Conservation (phyloP, 129 eudicot genomes). For the Apium graveolens region DNA sequence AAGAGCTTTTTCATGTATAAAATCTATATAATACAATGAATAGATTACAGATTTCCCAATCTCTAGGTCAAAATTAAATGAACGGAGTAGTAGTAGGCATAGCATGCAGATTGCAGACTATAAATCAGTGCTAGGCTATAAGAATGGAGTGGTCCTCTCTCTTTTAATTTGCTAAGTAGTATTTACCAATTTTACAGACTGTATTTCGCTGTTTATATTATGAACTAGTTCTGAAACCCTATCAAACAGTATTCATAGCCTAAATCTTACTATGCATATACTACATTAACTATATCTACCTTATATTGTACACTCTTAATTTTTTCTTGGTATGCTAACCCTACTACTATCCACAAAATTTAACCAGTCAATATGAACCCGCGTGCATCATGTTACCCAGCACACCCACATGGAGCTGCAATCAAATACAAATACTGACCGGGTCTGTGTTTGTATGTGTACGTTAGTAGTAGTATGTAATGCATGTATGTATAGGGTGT, state of each 20-base stretch:
- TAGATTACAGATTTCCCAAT: background rate
- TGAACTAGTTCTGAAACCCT: background rate
- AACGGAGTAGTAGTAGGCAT: background rate
- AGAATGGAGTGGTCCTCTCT: background rate
- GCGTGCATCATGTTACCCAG: background rate
- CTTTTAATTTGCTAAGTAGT: background rate
- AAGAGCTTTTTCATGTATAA: background rate
- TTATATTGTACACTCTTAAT: background rate
- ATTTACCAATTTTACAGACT: background rate
- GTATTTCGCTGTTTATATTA: background rate
- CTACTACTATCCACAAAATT: background rate
- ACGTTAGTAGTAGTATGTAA: no score
- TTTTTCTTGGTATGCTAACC: background rate
- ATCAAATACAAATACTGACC: background rate
- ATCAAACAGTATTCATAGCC: background rate
- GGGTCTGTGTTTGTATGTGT: background rate
- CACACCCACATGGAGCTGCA: background rate
- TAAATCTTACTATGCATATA: background rate
- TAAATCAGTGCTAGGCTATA: background rate
- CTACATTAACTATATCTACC: no score
- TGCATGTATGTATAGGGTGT: background rate
- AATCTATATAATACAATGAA: background rate
- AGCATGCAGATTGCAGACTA: slow-evolving; percentile 3
- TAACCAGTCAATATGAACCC: background rate
- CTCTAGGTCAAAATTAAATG: background rate